phyloP scores from a whole-genome alignment of 352 stramenopile species.

The Phytophthora pluvialis region DNA sequence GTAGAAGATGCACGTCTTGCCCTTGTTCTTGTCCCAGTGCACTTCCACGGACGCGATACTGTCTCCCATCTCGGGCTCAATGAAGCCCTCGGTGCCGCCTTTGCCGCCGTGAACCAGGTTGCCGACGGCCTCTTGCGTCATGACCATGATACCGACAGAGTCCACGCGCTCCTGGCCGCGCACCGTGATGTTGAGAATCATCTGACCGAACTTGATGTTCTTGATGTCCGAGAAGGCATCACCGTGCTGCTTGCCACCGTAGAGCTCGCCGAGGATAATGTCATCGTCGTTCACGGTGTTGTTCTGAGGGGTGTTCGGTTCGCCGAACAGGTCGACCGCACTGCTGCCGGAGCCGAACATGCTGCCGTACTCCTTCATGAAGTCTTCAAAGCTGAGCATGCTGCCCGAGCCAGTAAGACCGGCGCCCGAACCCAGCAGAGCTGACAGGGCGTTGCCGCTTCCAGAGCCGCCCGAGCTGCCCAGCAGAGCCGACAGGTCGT shows the following conservation, averaged over 20 bases:
- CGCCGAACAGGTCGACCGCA: slow-evolving; percentile 21
- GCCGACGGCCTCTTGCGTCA: slow-evolving; percentile 18
- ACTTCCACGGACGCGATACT: slow-evolving; percentile 26
- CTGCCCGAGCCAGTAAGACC: not conserved
- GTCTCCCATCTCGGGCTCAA: slow-evolving; percentile 23
- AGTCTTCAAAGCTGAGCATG: slow-evolving; percentile 14
- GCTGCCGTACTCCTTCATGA: slow-evolving; percentile 22
- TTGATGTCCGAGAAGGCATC: slow-evolving; percentile 36
- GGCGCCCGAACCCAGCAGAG: not conserved
- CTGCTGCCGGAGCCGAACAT: slow-evolving; percentile 27
- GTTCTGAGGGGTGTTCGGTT: slow-evolving; percentile 27
- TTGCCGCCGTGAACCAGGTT: slow-evolving; percentile 31
- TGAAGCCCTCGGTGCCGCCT: slow-evolving; percentile 17
- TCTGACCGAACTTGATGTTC: slow-evolving; percentile 33
- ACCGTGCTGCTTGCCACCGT: slow-evolving; percentile 27
- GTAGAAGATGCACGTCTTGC: slow-evolving; percentile 38
- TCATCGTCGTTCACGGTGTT: slow-evolving; percentile 29
- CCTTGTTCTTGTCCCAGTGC: slow-evolving; percentile 34
- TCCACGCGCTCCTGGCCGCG: slow-evolving; percentile 28
- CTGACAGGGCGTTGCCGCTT: slow-evolving; percentile 1
- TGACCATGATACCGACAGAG: slow-evolving; percentile 14
- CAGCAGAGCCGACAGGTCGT: slow-evolving; percentile 2
- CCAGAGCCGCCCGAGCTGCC: slow-evolving; percentile 1
- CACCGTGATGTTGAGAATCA: slow-evolving; percentile 33
- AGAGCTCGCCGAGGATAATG: slow-evolving; percentile 23